Evolutionary conservation across 1,284 basidiomycete genomes (phyloP).

Genomic region (Dichomitus squalens): DNA sequence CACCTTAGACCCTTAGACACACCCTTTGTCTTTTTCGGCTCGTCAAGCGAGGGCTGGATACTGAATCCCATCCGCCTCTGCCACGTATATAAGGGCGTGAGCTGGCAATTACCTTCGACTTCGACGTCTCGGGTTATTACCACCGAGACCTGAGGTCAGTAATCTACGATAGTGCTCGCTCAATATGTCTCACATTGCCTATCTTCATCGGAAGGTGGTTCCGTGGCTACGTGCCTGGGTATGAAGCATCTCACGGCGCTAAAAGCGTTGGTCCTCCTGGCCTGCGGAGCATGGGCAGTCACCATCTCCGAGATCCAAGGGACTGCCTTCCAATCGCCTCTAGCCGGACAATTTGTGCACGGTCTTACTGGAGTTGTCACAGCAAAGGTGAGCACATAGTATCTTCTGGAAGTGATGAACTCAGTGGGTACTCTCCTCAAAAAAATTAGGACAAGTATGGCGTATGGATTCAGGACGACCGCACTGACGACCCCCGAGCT

Average conservation of each 20-base stretch:
- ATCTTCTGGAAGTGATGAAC: constrained; percentile 2
- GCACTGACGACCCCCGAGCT: constrained; percentile 45
- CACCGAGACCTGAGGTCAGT: too few species aligned
- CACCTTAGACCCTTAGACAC: constrained; percentile 1
- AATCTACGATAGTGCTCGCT: too few species aligned
- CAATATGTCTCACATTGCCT: too few species aligned
- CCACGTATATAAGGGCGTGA: background rate
- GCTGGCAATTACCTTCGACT: background rate
- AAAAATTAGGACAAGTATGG: constrained; percentile 45
- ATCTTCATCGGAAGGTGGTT: too few species aligned
- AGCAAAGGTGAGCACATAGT: constrained; percentile 47
- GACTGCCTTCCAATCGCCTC: constrained; percentile 49
- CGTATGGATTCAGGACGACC: constrained; percentile 55
- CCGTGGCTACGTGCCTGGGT: too few species aligned
- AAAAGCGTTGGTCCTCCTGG: background rate
- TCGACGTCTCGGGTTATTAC: too few species aligned
- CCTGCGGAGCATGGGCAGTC: background rate
- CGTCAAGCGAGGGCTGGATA: background rate
- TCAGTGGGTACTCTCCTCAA: background rate
- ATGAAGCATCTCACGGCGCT: background rate
- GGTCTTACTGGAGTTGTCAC: constrained; percentile 57
- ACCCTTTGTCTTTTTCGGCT: constrained; percentile 10
- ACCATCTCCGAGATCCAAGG: constrained; percentile 57
- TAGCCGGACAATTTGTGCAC: constrained; percentile 47
- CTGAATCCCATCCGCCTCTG: background rate